phyloP scores from a whole-genome alignment of 805 yeast genomes.

The Spathaspora passalidarum region DNA sequence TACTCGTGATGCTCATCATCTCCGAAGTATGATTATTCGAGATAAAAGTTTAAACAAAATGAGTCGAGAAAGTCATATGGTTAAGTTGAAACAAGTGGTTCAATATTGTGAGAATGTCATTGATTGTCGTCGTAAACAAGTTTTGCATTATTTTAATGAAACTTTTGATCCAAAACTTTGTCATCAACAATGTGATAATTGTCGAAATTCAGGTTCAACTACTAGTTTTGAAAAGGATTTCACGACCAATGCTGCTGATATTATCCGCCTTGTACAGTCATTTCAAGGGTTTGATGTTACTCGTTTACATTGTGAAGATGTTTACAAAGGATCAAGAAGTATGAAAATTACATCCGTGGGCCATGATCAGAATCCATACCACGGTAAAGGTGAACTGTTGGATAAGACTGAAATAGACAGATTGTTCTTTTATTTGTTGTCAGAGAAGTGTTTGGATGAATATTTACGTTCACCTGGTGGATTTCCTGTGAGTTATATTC shows the following conservation, averaged over 20 bases:
- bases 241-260: constrained; percentile 57
- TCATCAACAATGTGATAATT: constrained; percentile 79
- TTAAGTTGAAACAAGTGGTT: constrained; percentile 76
- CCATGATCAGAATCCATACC: constrained; percentile 55
- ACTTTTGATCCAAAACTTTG: constrained; percentile 66
- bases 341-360: constrained; percentile 62
- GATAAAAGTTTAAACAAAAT: constrained; percentile 64
- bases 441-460: constrained; percentile 65
- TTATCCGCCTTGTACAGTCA: constrained; percentile 55
- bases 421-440: constrained; percentile 72
- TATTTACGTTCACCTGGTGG: constrained; percentile 73
- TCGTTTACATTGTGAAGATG: constrained; percentile 75
- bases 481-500: constrained; percentile 74
- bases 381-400: constrained; percentile 67
- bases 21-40: constrained; percentile 73
- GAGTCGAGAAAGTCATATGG: constrained; percentile 73
- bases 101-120: constrained; percentile 88
- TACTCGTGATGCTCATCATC: constrained; percentile 71
- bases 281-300: constrained; percentile 66
- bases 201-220: constrained; percentile 42
- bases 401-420: constrained; percentile 76
- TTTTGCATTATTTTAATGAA: constrained; percentile 88
- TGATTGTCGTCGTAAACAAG: constrained; percentile 88
- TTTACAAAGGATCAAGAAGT: constrained; percentile 68
- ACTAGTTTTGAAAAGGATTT: constrained; percentile 60